Percentiles rank a stretch among this genome's conserved stretches.
Evolutionary conservation across 495 filamentous ascomycete genomes (phyloP).

Genomic region (Lophium mytilinum): DNA sequence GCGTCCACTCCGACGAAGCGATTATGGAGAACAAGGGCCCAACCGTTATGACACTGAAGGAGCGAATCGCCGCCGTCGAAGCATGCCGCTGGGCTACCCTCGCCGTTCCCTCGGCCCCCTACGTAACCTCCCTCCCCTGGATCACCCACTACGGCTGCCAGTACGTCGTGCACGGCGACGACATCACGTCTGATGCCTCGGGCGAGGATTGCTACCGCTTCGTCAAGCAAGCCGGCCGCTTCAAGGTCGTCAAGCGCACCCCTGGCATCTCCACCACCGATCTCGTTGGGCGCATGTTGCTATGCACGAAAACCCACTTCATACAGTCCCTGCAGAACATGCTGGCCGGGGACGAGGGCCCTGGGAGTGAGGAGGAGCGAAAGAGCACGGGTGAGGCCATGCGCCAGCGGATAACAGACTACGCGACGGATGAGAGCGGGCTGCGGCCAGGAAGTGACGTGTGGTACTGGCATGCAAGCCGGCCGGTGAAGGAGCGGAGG

Average conservation of each 20-base stretch:
- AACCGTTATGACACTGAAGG: constrained; percentile 87
- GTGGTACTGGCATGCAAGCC: constrained; percentile 62
- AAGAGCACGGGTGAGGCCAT: constrained; percentile 52
- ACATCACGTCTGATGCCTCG: constrained; percentile 74
- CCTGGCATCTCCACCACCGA: constrained; percentile 96
- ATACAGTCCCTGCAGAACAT: constrained; percentile 61
- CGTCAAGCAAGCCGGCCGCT: constrained; percentile 84
- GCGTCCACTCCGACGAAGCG: constrained; percentile 87
- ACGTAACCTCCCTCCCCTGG: constrained; percentile 89
- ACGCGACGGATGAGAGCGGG: constrained; percentile 77
- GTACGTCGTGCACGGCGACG: constrained; percentile 88
- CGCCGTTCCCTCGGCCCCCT: constrained; percentile 78
- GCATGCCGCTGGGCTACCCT: constrained; percentile 90
- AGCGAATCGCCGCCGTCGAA: constrained; percentile 84
- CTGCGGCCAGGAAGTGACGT: constrained; percentile 64
- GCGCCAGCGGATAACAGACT: constrained; percentile 64
- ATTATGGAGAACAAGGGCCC: constrained; percentile 97
- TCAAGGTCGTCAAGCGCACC: constrained; percentile 92
- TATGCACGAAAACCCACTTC: constrained; percentile 85
- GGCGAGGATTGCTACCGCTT: constrained; percentile 96
- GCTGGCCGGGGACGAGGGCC: constrained; percentile 66
- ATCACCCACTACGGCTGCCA: constrained; percentile 89
- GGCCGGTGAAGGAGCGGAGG: constrained; percentile 42
- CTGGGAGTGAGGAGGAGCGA: constrained; percentile 57
- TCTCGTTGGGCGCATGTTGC: constrained; percentile 90